Evolutionary conservation across 2,329 filamentous ascomycete species (phyloP).

Genomic region (Claviceps africana): DNA sequence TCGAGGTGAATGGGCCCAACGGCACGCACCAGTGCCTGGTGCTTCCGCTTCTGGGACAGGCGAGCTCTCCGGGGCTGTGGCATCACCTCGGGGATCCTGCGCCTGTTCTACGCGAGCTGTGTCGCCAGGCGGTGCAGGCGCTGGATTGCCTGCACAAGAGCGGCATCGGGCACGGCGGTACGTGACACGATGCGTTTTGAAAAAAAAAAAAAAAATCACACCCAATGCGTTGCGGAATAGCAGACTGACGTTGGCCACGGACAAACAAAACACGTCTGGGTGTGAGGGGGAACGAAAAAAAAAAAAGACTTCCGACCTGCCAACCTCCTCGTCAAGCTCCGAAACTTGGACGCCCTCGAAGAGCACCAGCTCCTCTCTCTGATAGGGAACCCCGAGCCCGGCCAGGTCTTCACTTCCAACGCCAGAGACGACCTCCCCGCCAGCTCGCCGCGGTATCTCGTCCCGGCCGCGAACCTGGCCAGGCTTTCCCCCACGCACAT

Average conservation of each 20-base stretch:
- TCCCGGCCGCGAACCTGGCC: conserved; percentile 7
- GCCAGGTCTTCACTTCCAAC: conserved; percentile 4
- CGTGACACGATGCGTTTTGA: neutral
- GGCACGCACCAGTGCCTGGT: conserved; percentile 15
- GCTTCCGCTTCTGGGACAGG: conserved; percentile 14
- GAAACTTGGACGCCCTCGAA: conserved; percentile 10
- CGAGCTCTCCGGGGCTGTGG: conserved; percentile 7
- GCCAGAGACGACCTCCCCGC: conserved; percentile 3
- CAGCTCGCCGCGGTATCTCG: conserved; percentile 13
- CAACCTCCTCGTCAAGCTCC: conserved; percentile 14
- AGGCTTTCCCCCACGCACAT: conserved; percentile 2
- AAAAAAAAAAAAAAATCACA: neutral
- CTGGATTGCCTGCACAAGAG: conserved; percentile 14
- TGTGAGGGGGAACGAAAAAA: neutral
- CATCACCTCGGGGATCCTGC: conserved; percentile 3
- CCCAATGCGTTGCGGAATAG: neutral
- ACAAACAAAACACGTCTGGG: neutral
- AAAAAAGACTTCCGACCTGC: conserved; percentile 13
- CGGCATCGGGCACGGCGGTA: conserved; percentile 19
- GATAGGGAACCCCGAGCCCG: conserved; percentile 7
- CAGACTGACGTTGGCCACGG: neutral
- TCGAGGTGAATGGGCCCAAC: conserved; percentile 13
- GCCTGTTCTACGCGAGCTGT: conserved; percentile 8
- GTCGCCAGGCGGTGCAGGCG: conserved; percentile 10
- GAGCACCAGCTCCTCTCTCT: conserved; percentile 10